Evolutionary conservation across 257 asterid genomes (phyloP), one percentile per base, ranked within the genome.

Genomic region (Lantana camara): DNA sequence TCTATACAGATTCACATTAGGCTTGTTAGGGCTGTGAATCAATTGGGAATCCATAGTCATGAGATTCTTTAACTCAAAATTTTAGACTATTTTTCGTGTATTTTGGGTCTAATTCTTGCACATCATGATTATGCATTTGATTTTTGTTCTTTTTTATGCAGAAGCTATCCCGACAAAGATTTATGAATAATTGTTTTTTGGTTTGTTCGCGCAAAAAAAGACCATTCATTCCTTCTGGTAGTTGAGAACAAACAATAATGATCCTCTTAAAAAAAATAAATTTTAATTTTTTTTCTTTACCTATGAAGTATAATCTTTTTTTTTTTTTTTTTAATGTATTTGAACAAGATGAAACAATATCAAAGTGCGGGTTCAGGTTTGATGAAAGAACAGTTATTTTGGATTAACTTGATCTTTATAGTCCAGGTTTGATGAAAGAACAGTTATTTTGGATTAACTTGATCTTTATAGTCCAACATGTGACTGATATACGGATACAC

Each of bases 111-210:
- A 32, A 29, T 52, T 70, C 16, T 50, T 35, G 32, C 66, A 46
- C 38, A 40, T 73, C 35, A 42, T 51, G 16, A 4, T 60, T 2
- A 27, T 20, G 20, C 13, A 37, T 7, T 57, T 30, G 9, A 54
- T 51, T 30, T 13, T 19, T 4, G 23, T 35, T 51, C 17, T 60
- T 52, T 37, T 64, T n/a, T 45, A 57, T 63, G 75, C 91, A 91
- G 98, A 86, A 80, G 96, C 97, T 14, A 89, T 88, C 66, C 96
- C 97, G 13, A 91, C 88, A 68, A 83, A 89, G 77, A 91, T 91
- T 69, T 87, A 85, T 47, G 68, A 16, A n/a, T 42, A 15, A 15
- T 71, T 32, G 11, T 61, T 32, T 50, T 10, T 48, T 44, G 3
- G 40, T 11, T 42, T 5, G 7, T 38, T 27, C 32, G n/a, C n/a